A percentile compares a stretch with the other conserved stretches of the same genome.
These are phyloP conservation scores for Aspergillus piperis DNA, from an alignment of 2,329 filamentous ascomycete genomes.

Conservation along the genomic window DNA sequence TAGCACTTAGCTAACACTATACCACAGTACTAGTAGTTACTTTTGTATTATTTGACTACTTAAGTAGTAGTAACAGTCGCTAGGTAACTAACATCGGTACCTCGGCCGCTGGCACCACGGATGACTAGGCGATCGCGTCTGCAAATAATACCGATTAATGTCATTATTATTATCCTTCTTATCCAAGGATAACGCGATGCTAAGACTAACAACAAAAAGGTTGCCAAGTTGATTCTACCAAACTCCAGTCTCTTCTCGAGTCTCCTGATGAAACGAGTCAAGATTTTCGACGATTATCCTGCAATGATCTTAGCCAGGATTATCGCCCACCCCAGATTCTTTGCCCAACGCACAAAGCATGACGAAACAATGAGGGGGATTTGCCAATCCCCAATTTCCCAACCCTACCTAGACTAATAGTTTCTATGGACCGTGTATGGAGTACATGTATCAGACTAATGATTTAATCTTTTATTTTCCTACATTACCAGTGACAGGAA, in stretches of 20 bases:
- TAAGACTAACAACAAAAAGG: background rate
- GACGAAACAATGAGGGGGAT: background rate
- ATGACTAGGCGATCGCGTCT: background rate
- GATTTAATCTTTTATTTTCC: background rate
- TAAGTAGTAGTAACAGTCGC: background rate
- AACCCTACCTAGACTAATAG: no score
- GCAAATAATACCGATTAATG: conserved; percentile 1
- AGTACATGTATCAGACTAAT: background rate
- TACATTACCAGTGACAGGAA: conserved; percentile 1
- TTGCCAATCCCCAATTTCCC: background rate
- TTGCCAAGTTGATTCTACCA: background rate
- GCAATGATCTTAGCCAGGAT: background rate
- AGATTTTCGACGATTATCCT: background rate
- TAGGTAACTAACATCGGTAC: background rate
- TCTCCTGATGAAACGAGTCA: background rate
- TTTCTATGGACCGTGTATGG: background rate
- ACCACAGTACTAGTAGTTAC: no score
- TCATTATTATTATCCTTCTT: background rate
- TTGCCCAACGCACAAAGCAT: background rate
- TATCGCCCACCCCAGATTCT: background rate
- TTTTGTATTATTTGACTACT: background rate
- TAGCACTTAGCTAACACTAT: background rate
- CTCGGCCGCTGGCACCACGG: background rate
- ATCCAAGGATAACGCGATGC: background rate
- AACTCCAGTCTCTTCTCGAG: background rate